These are phyloP conservation scores for Phyllostachys edulis DNA, from an alignment of 176 grass and related monocot species.

Conservation along the genomic window DNA sequence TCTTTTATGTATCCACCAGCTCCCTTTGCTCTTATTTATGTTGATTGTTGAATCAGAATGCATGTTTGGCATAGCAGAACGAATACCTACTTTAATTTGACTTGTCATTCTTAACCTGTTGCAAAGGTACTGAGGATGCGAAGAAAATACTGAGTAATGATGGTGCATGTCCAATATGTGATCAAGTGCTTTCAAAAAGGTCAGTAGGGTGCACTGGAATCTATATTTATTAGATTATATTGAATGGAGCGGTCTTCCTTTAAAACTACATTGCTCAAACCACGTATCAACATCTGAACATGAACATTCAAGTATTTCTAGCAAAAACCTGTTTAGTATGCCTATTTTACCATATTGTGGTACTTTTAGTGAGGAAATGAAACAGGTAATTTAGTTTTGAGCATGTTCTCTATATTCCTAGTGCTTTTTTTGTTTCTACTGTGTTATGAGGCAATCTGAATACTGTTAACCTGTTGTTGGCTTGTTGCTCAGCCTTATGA, in stretches of 20 bases:
- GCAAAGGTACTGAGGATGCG: slow-evolving; percentile 70
- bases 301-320: not conserved
- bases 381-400: not conserved
- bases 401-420: not conserved
- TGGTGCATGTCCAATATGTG: slow-evolving; percentile 80
- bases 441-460: slow-evolving; percentile 1
- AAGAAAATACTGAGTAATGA: slow-evolving; percentile 81
- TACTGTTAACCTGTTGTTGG: not conserved
- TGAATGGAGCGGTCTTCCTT: not conserved
- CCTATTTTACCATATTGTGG: not conserved
- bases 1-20: slow-evolving; percentile 62
- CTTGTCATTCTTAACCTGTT: not conserved
- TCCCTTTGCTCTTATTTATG: slow-evolving; percentile 7
- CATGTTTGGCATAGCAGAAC: not conserved
- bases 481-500: slow-evolving; percentile 59
- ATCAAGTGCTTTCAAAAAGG: slow-evolving; percentile 93
- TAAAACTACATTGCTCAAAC: slow-evolving; percentile 9
- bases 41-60: not conserved
- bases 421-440: not conserved
- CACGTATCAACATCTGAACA: not conserved
- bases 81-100: slow-evolving; percentile 15
- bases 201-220: slow-evolving; percentile 25
- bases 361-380: not conserved
- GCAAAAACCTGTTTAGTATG: not conserved
- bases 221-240: slow-evolving; percentile 1